Base-by-base conservation (phyloP, 306 rosid genomes). In the Pyrus bretschneideri region DNA sequence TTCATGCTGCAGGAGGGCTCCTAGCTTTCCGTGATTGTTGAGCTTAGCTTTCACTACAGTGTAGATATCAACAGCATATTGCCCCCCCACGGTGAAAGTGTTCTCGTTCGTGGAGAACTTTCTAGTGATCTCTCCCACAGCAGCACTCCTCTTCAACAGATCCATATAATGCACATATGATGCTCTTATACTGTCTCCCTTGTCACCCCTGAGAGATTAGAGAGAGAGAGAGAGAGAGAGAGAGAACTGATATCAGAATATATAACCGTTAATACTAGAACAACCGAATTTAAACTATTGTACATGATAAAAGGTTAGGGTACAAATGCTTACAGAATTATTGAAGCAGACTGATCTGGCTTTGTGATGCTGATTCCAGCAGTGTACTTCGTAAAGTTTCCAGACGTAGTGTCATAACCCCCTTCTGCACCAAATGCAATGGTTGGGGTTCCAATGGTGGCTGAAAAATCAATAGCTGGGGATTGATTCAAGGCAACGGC, bases 1-100 rank as follows among this genome's bases (percentile, higher is more conserved):
- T 85, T 91, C 93, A 67, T 96, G 99, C 84, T 96, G 99, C 70
- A 96, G 82, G 67, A 91, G 90, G 45, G 93, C 98, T 19, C 93
- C 98, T 21, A 96, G 86, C 81, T 81, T 91, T 79, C 98, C 98
- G 1, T 87, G 84, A 73, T 87, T 92, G 90, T 96, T 91, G 85
- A 96, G 85, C 86, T 86, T 92, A n/a, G 92, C 97, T 82, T 91
- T 96, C 79, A 89, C 89, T 69, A 82, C 76, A 3, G 99, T 96
- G 76, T 89, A 83, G 69, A 72, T 89, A 81, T 96, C 99, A 75
- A 92, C 44, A 58, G 97, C 88, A 79, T 82, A 86, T 60, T 90
- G 84, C 40, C 97, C 99, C 66, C 99, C 99, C 55, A 92, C 91
- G 0, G 99, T 96, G 72, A 92, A 83, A 71, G 87, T 96, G 74